Base-by-base conservation (phyloP, 2,329 filamentous ascomycete genomes). In the Neofusicoccum kwambonambiense region DNA sequence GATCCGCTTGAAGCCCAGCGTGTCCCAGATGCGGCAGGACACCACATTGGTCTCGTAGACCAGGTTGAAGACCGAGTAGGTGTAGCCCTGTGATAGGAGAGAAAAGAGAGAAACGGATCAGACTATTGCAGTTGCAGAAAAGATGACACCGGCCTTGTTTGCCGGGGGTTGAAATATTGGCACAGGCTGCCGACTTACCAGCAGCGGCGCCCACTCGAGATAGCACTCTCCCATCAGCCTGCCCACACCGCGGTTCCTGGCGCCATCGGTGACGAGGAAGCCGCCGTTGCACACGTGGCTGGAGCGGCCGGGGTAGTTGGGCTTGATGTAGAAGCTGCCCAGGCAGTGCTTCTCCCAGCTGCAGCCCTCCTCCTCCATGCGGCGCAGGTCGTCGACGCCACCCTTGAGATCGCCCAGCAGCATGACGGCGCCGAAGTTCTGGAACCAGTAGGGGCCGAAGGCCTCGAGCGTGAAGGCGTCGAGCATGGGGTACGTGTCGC, bases 11-110 rank as follows among this genome's bases (percentile, higher is more conserved):
- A 97, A 97, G 66, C 92, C 92, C 35, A 97, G 85, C 1, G 89
- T 90, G 77, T 97, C 93, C 93, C 93, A 97, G 73, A 96, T 93
- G 68, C 90, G 89, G 76, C 92, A 93, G 37, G 91, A 94, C 0
- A 91, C 93, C 27, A 95, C 90, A 77, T 96, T 96, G 69, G 91
- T 96, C 82, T 96, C 93, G 80, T 96, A 96, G 6, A 96, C 93
- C 57, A 96, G 86, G 77, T 96, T 96, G 84, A 97, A 97, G 68
- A 97, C 91, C 45, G 91, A 93, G 81, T 96, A 96, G 1, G 90
- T 90, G 79, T 96, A 97, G 54, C 92, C 92, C 84, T 87, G 62
- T 7, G 34, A 15, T 22, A 47, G 7, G 22, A 37, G 11, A n/a
- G 15, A 44, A 39, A 45, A 13, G 41, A 54, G 27, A 15, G n/a